phyloP scores from a whole-genome alignment of 2,329 filamentous ascomycete genomes.

The Mycogone perniciosa region DNA sequence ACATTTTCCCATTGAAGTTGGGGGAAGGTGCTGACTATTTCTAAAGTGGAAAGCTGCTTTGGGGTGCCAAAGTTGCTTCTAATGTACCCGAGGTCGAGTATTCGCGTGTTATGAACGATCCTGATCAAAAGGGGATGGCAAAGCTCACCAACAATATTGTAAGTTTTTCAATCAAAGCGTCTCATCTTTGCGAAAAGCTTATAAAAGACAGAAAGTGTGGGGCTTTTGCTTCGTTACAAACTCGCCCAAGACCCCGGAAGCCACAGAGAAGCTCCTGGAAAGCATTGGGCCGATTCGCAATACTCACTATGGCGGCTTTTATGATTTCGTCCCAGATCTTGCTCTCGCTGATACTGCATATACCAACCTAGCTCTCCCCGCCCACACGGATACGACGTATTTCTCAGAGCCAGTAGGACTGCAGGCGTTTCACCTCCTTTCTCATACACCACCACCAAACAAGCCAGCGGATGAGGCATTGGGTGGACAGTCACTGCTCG shows the following conservation, averaged over 20 bases:
- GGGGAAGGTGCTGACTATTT: background rate
- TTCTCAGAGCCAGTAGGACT: conserved; percentile 88
- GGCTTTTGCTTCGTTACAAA: conserved; percentile 74
- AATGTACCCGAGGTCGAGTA: conserved; percentile 55
- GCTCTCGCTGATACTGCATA: conserved; percentile 88
- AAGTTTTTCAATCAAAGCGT: conserved; percentile 17
- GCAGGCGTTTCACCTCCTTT: conserved; percentile 88
- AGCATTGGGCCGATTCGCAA: conserved; percentile 80
- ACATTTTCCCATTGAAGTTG: background rate
- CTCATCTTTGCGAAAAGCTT: conserved; percentile 6
- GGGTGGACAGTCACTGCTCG: conserved; percentile 74
- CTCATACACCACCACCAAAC: conserved; percentile 47
- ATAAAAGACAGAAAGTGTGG: conserved; percentile 46
- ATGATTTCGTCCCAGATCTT: conserved; percentile 84
- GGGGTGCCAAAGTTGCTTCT: conserved; percentile 27
- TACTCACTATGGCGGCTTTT: conserved; percentile 79
- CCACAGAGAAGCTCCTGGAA: conserved; percentile 69
- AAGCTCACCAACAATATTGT: conserved; percentile 61
- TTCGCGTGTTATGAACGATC: conserved; percentile 49
- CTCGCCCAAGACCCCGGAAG: conserved; percentile 59
- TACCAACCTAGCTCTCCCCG: conserved; percentile 72
- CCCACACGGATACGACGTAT: conserved; percentile 94
- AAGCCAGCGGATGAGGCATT: conserved; percentile 28
- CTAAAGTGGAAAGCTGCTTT: conserved; percentile 14
- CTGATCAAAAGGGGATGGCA: conserved; percentile 46